These are phyloP conservation scores for Peniophora sp. DNA, from an alignment of 1,284 basidiomycete species.

Conservation along the genomic window DNA sequence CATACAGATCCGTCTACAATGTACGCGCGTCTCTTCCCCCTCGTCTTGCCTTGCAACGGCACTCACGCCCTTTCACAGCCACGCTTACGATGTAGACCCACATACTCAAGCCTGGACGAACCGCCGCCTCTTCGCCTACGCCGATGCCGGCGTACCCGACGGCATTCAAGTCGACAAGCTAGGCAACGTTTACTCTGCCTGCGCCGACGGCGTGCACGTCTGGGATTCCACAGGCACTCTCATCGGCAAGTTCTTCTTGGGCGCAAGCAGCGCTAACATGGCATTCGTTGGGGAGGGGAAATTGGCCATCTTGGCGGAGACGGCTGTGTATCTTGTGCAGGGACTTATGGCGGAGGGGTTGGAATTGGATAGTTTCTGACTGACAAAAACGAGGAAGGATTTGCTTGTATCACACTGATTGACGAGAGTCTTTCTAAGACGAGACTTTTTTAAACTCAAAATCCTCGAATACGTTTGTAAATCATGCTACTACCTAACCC, in stretches of 20 bases:
- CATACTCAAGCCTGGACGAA: slow-evolving; percentile 49
- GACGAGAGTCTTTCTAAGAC: no score
- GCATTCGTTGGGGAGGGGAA: slow-evolving; percentile 58
- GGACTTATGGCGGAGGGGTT: slow-evolving; percentile 32
- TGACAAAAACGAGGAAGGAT: no score
- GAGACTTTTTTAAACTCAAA: no score
- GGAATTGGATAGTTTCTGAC: slow-evolving; percentile 13
- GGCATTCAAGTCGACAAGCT: slow-evolving; percentile 49
- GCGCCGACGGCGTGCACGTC: slow-evolving; percentile 70
- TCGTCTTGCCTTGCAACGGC: background rate
- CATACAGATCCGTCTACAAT: slow-evolving; percentile 62
- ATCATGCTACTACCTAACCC: no score
- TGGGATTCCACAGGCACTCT: slow-evolving; percentile 57
- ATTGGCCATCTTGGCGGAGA: slow-evolving; percentile 64
- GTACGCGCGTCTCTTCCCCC: slow-evolving; percentile 26
- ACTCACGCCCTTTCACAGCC: slow-evolving; percentile 31
- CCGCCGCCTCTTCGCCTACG: slow-evolving; percentile 65
- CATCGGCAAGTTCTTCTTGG: slow-evolving; percentile 70
- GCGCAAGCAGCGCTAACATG: slow-evolving; percentile 52
- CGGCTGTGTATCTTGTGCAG: slow-evolving; percentile 54
- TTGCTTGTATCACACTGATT: no score
- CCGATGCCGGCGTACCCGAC: slow-evolving; percentile 57
- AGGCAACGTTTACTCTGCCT: slow-evolving; percentile 66
- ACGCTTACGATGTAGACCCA: slow-evolving; percentile 64
- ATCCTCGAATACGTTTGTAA: no score